Evolutionary conservation across 129 eudicot species (phyloP).

Genomic region (Saposhnikovia divaricata): DNA sequence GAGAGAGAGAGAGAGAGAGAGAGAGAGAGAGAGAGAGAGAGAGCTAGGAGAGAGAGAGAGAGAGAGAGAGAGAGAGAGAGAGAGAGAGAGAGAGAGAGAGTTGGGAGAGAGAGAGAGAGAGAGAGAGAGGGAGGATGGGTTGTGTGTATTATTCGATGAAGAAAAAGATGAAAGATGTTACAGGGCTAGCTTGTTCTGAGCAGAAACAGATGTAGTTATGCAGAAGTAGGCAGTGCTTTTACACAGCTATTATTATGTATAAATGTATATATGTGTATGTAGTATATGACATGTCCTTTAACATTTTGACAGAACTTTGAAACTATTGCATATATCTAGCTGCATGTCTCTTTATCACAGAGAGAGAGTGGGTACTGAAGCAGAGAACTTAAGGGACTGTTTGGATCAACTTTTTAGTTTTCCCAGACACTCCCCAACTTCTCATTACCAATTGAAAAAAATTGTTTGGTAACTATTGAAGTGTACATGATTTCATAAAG

Average conservation of each 20-base stretch:
- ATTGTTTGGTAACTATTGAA: too few species aligned
- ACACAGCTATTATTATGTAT: slow-evolving; percentile 4
- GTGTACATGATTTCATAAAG: too few species aligned
- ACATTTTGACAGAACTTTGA: neutral
- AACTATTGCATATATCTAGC: neutral
- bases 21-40: neutral
- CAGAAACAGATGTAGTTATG: slow-evolving; percentile 3
- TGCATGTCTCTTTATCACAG: slow-evolving; percentile 3
- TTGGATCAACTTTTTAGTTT: neutral
- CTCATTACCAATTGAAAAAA: too few species aligned
- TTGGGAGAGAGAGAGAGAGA: neutral
- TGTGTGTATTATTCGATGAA: neutral
- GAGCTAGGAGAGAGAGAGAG: neutral
- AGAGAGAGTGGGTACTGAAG: neutral
- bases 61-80: neutral
- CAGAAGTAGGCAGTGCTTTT: slow-evolving; percentile 8
- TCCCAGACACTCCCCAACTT: neutral
- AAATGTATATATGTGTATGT: neutral
- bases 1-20: neutral
- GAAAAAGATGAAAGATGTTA: neutral
- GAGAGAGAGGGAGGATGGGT: neutral
- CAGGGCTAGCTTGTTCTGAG: slow-evolving; percentile 6
- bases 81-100: neutral
- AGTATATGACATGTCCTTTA: neutral
- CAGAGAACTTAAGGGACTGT: neutral